Evolutionary conservation across 192 early-diverging fungal genomes (phyloP).

Genomic region (Linnemannia hyalina): DNA sequence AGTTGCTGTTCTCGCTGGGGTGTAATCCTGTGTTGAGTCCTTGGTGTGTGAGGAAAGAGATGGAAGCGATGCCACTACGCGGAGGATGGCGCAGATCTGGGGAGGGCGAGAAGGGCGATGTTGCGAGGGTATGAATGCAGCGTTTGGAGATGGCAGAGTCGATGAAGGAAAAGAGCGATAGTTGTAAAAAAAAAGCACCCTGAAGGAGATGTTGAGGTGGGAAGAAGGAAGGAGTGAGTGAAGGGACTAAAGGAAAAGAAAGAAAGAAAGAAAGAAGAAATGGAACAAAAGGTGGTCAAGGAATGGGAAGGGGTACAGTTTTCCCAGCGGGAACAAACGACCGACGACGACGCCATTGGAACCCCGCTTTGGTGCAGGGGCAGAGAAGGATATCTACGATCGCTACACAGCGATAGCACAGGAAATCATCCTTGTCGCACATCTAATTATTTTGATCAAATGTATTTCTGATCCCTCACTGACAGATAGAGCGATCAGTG

Average conservation of each 20-base stretch:
- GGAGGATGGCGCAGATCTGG: background rate
- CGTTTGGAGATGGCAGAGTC: background rate
- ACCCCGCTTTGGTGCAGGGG: background rate
- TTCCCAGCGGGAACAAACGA: no score
- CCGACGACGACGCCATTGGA: background rate
- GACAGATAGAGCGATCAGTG: no score
- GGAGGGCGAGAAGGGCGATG: no score
- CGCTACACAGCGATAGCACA: no score
- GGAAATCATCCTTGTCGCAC: no score
- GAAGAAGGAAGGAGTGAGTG: background rate
- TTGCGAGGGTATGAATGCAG: no score
- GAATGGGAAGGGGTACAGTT: no score
- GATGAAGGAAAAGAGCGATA: background rate
- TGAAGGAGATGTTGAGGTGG: no score
- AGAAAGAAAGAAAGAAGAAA: no score
- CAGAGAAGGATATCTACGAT: background rate
- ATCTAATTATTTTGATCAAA: no score
- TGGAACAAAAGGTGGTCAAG: background rate
- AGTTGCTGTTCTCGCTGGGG: background rate
- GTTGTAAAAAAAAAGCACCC: background rate
- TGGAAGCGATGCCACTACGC: background rate
- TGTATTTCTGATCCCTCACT: no score
- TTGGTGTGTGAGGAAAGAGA: background rate
- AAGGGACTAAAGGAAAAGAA: background rate
- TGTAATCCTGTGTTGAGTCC: background rate